Base-by-base conservation (phyloP, 2,329 filamentous ascomycete species). In the Annulohypoxylon truncatum region DNA sequence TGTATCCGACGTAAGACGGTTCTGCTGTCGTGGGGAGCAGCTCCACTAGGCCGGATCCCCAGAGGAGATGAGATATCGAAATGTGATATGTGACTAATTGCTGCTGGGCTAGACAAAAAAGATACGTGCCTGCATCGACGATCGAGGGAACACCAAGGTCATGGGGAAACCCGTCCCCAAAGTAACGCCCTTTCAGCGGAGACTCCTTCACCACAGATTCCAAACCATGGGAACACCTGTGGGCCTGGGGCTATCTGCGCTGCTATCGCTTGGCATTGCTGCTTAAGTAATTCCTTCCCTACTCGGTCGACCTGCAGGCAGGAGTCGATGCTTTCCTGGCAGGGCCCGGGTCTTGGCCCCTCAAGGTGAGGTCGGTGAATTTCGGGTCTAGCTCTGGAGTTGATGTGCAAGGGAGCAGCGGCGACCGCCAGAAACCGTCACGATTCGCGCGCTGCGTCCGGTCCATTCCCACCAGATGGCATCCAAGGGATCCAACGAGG, bases 241-340 rank as follows among this genome's bases (percentile, higher is more conserved):
- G 67, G 64, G 51, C 57, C 64, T 26, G 13, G 38, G 47, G 54
- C 47, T 56, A 66, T 68, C 67, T 68, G 48, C 53, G 48, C 40
- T 70, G 61, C 67, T 68, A 70, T 70, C 64, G 58, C 67, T 70
- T 70, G 67, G 67, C 67, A 61, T 60, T 47, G 18, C 46, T 66
- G 64, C 67, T 70, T 68, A 68, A 68, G 67, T 68, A 70, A 70
- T 63, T 53, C 63, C 55, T 68, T 68, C 67, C 66, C 67, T 68
- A 61, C 58, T 70, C 64, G 61, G 67, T 70, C 67, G 67, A 70
- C 67, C 58, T 68, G 67, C 67, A 70, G 68, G 65, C 59, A 69
- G 67, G 64, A 65, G 60, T 67, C 54, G 59, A 64, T 55, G 48
- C 56, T 65, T 28, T 64, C 50, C 61, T 61, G 53, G 42, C 63